Conservation (phyloP, 2,329 filamentous ascomycete genomes). For the Xylaria hypoxylon region DNA sequence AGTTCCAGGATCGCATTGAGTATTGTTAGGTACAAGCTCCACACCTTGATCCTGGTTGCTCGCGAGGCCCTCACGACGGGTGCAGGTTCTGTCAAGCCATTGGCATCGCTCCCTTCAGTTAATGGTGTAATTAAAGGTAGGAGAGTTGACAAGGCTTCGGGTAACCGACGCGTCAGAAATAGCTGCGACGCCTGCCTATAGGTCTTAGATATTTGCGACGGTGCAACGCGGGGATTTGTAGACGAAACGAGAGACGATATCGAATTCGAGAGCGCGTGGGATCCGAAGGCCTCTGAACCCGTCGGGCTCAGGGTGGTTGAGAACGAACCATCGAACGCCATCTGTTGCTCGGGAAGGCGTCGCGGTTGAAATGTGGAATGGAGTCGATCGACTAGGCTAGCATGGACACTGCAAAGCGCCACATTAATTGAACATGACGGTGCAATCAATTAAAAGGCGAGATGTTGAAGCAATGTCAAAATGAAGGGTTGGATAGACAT, state of each 20-base stretch:
- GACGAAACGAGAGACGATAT: slow-evolving; percentile 76
- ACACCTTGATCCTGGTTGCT: slow-evolving; percentile 90
- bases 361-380: slow-evolving; percentile 13
- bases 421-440: slow-evolving; percentile 22
- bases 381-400: slow-evolving; percentile 33
- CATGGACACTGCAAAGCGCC: slow-evolving; percentile 21
- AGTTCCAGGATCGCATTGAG: slow-evolving; percentile 92
- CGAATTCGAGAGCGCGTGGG: slow-evolving; percentile 70
- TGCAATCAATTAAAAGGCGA: slow-evolving; percentile 3
- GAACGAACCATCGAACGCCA: slow-evolving; percentile 59
- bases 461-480: slow-evolving; percentile 6
- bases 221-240: slow-evolving; percentile 68
- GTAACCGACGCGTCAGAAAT: slow-evolving; percentile 91
- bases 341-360: slow-evolving; percentile 41
- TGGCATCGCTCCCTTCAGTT: slow-evolving; percentile 57
- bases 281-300: slow-evolving; percentile 59
- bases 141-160: slow-evolving; percentile 88
- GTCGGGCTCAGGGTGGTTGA: slow-evolving; percentile 61
- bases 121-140: slow-evolving; percentile 80
- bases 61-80: slow-evolving; percentile 84
- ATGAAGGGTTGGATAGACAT: slow-evolving; percentile 2
- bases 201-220: slow-evolving; percentile 84
- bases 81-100: slow-evolving; percentile 65
- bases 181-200: slow-evolving; percentile 95
- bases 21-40: slow-evolving; percentile 95